These are phyloP conservation scores for Kluyveromyces sp. DNA, from an alignment of 1,139 yeast genomes.

Conservation along the genomic window DNA sequence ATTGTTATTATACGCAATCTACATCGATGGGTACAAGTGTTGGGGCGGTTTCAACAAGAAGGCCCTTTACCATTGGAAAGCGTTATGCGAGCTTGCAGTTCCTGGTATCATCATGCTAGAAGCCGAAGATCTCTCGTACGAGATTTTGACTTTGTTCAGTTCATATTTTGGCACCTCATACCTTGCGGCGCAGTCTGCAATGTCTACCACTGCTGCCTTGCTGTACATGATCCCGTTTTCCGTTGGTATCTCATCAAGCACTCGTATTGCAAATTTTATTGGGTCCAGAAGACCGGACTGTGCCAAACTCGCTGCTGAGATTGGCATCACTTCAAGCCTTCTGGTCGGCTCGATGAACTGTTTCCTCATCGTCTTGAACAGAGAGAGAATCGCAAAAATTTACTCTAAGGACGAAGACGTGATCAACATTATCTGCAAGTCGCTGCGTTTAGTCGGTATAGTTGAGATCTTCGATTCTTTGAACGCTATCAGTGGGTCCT, in stretches of 20 bases:
- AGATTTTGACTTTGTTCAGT: conserved; percentile 62
- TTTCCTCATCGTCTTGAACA: conserved; percentile 43
- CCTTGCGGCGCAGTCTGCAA: conserved; percentile 84
- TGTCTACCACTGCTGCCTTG: conserved; percentile 72
- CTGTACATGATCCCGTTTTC: conserved; percentile 87
- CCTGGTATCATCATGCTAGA: conserved; percentile 72
- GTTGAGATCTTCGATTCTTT: conserved; percentile 75
- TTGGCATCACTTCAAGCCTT: conserved; percentile 56
- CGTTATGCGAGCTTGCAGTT: conserved; percentile 50
- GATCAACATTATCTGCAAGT: conserved; percentile 40
- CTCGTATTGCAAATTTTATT: conserved; percentile 79
- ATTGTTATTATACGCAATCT: conserved; percentile 47
- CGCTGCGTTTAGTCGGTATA: conserved; percentile 67
- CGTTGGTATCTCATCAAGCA: conserved; percentile 76
- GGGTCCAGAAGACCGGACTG: conserved; percentile 65
- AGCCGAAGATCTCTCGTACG: conserved; percentile 70
- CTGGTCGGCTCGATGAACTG: conserved; percentile 54
- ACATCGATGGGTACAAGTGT: conserved; percentile 60
- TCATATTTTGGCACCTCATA: conserved; percentile 77
- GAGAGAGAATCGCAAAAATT: conserved; percentile 51
- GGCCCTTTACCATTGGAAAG: conserved; percentile 55
- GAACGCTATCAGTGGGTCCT: conserved; percentile 79
- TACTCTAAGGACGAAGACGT: conserved; percentile 71
- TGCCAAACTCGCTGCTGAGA: conserved; percentile 59
- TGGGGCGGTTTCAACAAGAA: conserved; percentile 57